phyloP scores from a whole-genome alignment of 2,329 filamentous ascomycete genomes.

The Aureobasidium sp. region DNA sequence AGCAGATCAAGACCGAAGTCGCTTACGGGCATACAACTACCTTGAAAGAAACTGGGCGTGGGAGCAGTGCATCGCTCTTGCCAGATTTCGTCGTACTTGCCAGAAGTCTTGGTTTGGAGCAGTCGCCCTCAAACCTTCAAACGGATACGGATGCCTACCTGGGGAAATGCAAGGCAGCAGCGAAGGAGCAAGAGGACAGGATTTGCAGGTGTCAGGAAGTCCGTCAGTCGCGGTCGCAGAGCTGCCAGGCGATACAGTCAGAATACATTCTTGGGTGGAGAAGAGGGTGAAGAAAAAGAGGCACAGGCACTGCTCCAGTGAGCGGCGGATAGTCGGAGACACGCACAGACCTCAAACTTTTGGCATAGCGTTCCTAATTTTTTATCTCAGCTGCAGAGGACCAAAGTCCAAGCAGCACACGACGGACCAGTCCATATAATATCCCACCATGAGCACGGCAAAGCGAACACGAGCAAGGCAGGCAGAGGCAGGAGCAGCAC shows the following conservation, averaged over 20 bases:
- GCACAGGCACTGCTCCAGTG: not conserved
- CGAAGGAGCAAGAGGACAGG: not conserved
- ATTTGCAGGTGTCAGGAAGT: not conserved
- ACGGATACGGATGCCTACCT: constrained; percentile 3
- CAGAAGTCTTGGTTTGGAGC: constrained; percentile 9
- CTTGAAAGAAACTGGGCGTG: not conserved
- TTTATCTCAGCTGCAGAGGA: not conserved
- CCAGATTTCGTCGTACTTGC: not conserved
- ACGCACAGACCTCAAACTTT: not conserved
- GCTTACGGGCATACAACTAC: not conserved
- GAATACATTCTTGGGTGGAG: not conserved
- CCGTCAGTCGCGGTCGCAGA: not conserved
- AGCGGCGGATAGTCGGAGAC: constrained; percentile 8
- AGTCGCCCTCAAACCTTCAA: not conserved
- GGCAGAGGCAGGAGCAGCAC: constrained; percentile 23
- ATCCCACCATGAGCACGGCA: constrained; percentile 27
- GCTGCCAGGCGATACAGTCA: not conserved
- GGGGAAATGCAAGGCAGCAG: not conserved
- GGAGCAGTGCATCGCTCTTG: not conserved
- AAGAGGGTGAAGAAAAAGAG: constrained; percentile 4
- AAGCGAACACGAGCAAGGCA: constrained; percentile 28
- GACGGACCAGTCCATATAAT: not conserved
- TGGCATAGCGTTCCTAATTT: constrained; percentile 9
- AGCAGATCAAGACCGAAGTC: not conserved
- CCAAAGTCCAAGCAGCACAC: not conserved